Evolutionary conservation across 495 filamentous ascomycete genomes (phyloP), one percentile per base, ranked within the genome.

Genomic region (Penicillium psychrofluorescens): DNA sequence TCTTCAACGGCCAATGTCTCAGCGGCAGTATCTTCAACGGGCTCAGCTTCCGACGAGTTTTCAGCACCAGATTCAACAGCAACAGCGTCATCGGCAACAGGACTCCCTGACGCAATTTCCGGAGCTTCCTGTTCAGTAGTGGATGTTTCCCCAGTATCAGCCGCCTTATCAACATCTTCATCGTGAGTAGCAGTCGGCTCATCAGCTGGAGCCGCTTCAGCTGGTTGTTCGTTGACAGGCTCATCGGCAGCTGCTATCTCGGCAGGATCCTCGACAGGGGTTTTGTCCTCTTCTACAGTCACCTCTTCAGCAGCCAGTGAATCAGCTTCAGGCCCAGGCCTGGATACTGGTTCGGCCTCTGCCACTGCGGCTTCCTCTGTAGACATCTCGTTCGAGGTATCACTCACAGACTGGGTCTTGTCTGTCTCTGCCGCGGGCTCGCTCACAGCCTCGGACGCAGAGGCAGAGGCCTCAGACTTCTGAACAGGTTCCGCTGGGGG

Each of bases 81-180:
- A 10, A 27, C 16, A 31, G 39, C 9, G 14, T 53, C 50, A 13
- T 56, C 53, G 15, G 34, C 41, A n/a, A 47, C 6, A 36, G 37
- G 33, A 36, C 39, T 10, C 11, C 62, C 53, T 7, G 41, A 41
- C 33, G 43, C 31, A 29, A 53, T 38, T 27, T 58, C 54, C 0
- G 22, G 22, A 22, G 22, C 22, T 22, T 2, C 22, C 4, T 2
- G 22, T 22, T 22, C 22, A 22, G 4, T 4, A 4, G 22, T 4
- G 2, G 22, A 22, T 3, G 22, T 22, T 22, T 22, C 22, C 22
- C 22, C 22, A 22, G 22, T 6, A 22, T 22, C 22, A 6, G 22
- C 22, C 22, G 22, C 4, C 22, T 22, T 22, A 22, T 22, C 22
- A 3, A 22, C 4, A 22, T 22, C 22, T 22, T 22, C 22, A 6